Base-by-base conservation (phyloP, 2,329 filamentous ascomycete genomes). In the Phyllosticta capitalensis region DNA sequence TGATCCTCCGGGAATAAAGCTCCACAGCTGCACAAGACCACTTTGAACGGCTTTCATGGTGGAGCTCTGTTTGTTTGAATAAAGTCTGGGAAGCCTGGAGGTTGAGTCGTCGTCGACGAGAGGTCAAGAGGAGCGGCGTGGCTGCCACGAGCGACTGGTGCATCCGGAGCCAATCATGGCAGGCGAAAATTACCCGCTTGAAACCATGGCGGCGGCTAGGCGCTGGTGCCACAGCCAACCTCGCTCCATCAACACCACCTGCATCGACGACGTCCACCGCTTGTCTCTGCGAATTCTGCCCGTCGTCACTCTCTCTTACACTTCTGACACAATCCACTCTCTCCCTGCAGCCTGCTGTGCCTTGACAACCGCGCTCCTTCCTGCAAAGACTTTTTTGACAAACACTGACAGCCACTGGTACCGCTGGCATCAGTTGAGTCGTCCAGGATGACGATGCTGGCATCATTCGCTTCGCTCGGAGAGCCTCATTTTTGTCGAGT, bases 321-420 rank as follows among this genome's bases (percentile, higher is more conserved):
- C 19, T 48, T 21, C 56, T 59, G 56, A 59, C 20, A 59, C 56
- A 50, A 38, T 12, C 56, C 20, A 19, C 50, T 28, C 50, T 51
- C 9, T 28, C 21, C 20, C 52, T 24, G 49, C 21, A 54, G 51
- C 30, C 52, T 20, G 9, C 56, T 38, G 51, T 21, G 51, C 21
- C 56, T 26, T 51, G 30, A 53, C 38, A 30, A 52, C 56, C 33
- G 56, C 20, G 24, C 54, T 19, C 14, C 19, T 19, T 52, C 20
- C 49, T 22, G 49, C 49, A 17, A 26, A 12, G 49, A 45, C 49
- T 51, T 45, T 38, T 12, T 48, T 28, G n/a, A 45, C 52, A 52
- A 51, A 52, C 52, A 20, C 19, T 45, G 56, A 54, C 19, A 28
- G 56, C 56, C 56, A 59, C 52, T 59, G 33, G 56, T 52, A 51